phyloP scores from a whole-genome alignment of 208 protist species.

The Crithidia sp. region DNA sequence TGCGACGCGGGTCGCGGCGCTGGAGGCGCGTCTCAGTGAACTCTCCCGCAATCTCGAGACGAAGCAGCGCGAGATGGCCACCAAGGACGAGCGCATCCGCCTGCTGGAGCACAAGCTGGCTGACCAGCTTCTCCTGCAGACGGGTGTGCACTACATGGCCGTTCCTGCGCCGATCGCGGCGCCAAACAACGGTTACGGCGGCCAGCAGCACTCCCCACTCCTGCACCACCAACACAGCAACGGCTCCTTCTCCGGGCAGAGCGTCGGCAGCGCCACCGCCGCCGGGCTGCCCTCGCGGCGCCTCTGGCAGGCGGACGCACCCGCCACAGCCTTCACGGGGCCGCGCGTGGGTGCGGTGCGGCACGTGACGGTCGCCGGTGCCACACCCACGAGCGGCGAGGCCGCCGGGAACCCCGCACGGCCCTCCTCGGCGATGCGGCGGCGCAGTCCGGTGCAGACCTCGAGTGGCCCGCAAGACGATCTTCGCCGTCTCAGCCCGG shows the following conservation, averaged over 20 bases:
- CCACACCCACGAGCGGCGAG: not conserved
- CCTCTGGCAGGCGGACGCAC: slow-evolving; percentile 18
- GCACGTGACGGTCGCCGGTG: not conserved
- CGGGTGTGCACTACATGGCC: slow-evolving; percentile 15
- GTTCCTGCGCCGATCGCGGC: not conserved
- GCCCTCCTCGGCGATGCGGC: not conserved
- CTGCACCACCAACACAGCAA: slow-evolving; percentile 3
- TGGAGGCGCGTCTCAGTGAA: slow-evolving; percentile 52
- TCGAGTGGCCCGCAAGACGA: not conserved
- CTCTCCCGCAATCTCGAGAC: slow-evolving; percentile 44
- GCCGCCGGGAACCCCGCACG: not conserved
- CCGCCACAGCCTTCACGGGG: slow-evolving; percentile 3
- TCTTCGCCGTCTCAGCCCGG: not conserved
- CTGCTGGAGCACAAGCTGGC: slow-evolving; percentile 82
- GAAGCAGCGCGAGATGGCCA: slow-evolving; percentile 45
- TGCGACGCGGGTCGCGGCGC: slow-evolving; percentile 30
- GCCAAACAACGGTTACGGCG: not conserved
- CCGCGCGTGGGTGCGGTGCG: slow-evolving; percentile 8
- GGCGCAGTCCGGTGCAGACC: not conserved
- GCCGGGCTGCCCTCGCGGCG: slow-evolving; percentile 1
- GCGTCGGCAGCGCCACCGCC: not conserved
- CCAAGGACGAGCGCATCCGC: slow-evolving; percentile 77
- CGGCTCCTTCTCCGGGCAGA: not conserved
- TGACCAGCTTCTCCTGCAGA: slow-evolving; percentile 57
- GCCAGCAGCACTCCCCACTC: not conserved